Percentiles rank a stretch among this genome's conserved stretches.
These are phyloP conservation scores for Funneliformis caledonium DNA, from an alignment of 371 early-diverging fungal species.

Conservation along the genomic window DNA sequence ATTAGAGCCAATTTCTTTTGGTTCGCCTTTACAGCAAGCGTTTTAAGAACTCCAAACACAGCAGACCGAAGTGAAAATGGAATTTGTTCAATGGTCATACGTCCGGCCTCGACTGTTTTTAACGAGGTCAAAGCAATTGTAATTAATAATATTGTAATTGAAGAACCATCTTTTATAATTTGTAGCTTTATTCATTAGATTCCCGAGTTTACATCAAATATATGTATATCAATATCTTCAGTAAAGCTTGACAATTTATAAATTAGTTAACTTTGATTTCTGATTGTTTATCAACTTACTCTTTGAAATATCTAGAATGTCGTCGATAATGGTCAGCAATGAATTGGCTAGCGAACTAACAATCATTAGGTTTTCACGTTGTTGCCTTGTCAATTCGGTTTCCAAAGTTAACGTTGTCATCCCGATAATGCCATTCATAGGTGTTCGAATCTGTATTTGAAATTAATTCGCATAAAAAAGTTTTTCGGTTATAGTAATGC, in stretches of 20 bases:
- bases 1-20: slow-evolving; percentile 69
- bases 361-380: slow-evolving; percentile 76
- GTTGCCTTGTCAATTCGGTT: slow-evolving; percentile 72
- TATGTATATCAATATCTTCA: too few species aligned
- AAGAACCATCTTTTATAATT: not conserved
- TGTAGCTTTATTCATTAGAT: too few species aligned
- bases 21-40: slow-evolving; percentile 67
- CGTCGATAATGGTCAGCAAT: slow-evolving; percentile 76
- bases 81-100: slow-evolving; percentile 70
- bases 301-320: slow-evolving; percentile 84
- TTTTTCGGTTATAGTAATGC: not conserved
- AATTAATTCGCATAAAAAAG: not conserved
- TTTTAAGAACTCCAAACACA: slow-evolving; percentile 70
- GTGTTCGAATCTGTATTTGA: slow-evolving; percentile 59
- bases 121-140: not conserved
- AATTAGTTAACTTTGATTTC: not conserved
- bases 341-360: slow-evolving; percentile 70
- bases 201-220: too few species aligned
- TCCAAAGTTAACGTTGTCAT: slow-evolving; percentile 71
- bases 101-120: slow-evolving; percentile 69
- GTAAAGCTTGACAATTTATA: not conserved
- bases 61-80: slow-evolving; percentile 73
- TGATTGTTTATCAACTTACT: slow-evolving; percentile 44
- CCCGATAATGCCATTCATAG: slow-evolving; percentile 82
- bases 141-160: not conserved